Base-by-base conservation (phyloP, 2,329 filamentous ascomycete species). In the Aureobasidium uvarum region DNA sequence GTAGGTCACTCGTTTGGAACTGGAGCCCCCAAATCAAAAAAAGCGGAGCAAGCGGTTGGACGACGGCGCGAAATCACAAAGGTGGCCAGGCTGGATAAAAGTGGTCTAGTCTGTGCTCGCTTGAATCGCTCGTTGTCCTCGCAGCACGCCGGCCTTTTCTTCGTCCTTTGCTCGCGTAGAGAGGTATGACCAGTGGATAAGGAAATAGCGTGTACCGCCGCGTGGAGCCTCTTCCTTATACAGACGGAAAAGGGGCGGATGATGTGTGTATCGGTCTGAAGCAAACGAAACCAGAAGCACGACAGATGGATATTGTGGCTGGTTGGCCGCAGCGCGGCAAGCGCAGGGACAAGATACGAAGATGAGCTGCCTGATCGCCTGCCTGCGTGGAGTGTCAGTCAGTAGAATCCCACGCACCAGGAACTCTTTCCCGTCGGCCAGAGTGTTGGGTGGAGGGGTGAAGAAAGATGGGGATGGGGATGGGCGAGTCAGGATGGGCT, bases 1-100 rank as follows among this genome's bases (percentile, higher is more conserved):
- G 55, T 28, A 43, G 39, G 20, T 60, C 56, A 60, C 28, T 46
- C 20, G 33, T 62, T 33, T 50, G 45, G 25, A 45, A 36, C 38
- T 28, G 36, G 36, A 8, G 20, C 25, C 28, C 55, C 43, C 43
- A 48, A 60, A 50, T 60, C 16, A 59, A 62, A 52, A 52, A 62
- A 62, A 62, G 46, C 59, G 59, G 59, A 62, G 59, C 59, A 20
- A 62, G 59, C 59, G 59, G 59, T 51, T 62, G 43, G 59, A 62
- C 59, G 59, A 60, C 56, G 56, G 59, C 59, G 59, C 59, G 46
- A 50, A 50, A 60, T 28, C 43, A 50, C 43, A 14, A 14, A 50
- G 43, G 10, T 36, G 33, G 43, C 23, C 56, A 60, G 43, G 56
- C 56, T 50, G 31, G 28, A 16, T 28, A 39, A 48, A 52, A 51